Evolutionary conservation across 1,284 basidiomycete species (phyloP).

Genomic region (Ustilago shanxiensis): DNA sequence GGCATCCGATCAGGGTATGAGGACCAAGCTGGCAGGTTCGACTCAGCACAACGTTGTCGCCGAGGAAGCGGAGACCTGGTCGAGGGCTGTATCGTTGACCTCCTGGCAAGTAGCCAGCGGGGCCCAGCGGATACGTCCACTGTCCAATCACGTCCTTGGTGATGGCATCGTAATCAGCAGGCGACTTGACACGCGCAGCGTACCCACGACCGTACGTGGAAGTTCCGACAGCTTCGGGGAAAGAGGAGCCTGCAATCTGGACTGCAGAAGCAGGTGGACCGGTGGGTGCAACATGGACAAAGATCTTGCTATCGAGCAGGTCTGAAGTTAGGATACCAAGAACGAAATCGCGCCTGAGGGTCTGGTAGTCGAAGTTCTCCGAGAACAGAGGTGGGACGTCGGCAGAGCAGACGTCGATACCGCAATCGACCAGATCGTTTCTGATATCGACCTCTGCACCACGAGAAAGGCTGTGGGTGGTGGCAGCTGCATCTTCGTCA

Average conservation of each 20-base stretch:
- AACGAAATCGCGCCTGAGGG: conserved; percentile 91
- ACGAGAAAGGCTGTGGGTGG: conserved; percentile 37
- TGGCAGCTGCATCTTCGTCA: conserved; percentile 49
- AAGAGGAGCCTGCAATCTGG: conserved; percentile 73
- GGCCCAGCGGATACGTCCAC: conserved; percentile 94
- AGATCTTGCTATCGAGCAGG: conserved; percentile 92
- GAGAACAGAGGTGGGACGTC: conserved; percentile 95
- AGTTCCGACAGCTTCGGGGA: conserved; percentile 76
- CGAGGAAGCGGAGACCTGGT: conserved; percentile 51
- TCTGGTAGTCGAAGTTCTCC: conserved; percentile 98
- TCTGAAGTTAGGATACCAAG: conserved; percentile 97
- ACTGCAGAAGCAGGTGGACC: conserved; percentile 39
- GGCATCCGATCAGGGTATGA: conserved; percentile 50
- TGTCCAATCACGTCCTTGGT: conserved; percentile 87
- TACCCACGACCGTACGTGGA: conserved; percentile 81
- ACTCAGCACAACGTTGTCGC: conserved; percentile 51
- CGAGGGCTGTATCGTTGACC: conserved; percentile 69
- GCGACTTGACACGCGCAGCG: conserved; percentile 59
- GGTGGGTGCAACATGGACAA: conserved; percentile 81
- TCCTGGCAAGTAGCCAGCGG: conserved; percentile 89
- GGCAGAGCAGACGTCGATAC: conserved; percentile 75
- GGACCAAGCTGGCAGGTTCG: conserved; percentile 51
- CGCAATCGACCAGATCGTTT: conserved; percentile 87
- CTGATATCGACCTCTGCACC: conserved; percentile 80
- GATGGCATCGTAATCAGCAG: conserved; percentile 63